Conservation (phyloP, 2,329 filamentous ascomycete genomes). For the Phialophora expanda region DNA sequence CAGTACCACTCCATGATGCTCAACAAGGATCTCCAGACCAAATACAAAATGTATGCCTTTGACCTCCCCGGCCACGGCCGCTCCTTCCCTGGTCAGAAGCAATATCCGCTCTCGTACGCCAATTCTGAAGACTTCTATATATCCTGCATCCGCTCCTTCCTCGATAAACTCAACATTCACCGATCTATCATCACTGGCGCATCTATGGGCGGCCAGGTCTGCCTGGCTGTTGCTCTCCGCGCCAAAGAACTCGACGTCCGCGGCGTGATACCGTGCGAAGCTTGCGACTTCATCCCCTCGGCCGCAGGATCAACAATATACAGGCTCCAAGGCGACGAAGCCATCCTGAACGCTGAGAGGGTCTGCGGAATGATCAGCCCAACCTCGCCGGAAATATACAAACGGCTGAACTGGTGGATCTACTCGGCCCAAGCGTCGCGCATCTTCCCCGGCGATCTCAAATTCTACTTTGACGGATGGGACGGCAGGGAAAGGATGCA, state of each 20-base stretch:
- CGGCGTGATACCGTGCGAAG: conserved; percentile 35
- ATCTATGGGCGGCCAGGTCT: conserved; percentile 33
- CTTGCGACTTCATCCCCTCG: conserved; percentile 29
- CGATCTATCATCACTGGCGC: conserved; percentile 28
- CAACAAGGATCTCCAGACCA: conserved; percentile 24
- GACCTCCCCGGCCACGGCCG: conserved; percentile 35
- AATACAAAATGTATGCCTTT: conserved; percentile 34
- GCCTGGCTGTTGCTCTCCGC: conserved; percentile 29
- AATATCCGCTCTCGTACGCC: conserved; percentile 28
- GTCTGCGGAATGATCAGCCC: conserved; percentile 52
- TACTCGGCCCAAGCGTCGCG: conserved; percentile 57
- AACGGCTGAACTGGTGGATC: conserved; percentile 57
- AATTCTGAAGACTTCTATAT: conserved; percentile 34
- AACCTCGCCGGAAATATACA: conserved; percentile 52
- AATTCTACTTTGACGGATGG: conserved; percentile 59
- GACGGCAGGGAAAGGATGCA: conserved; percentile 53
- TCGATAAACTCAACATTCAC: conserved; percentile 21
- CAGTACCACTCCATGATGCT: conserved; percentile 36
- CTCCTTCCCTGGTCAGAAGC: conserved; percentile 28
- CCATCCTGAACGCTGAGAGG: conserved; percentile 30
- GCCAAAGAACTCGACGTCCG: conserved; percentile 25
- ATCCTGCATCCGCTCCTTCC: conserved; percentile 26
- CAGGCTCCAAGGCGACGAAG: conserved; percentile 26
- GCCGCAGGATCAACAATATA: conserved; percentile 29
- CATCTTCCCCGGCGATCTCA: conserved; percentile 57